A percentile compares a stretch with the other conserved stretches of the same genome.
These are phyloP conservation scores for Trichoderma sp. DNA, from an alignment of 2,329 filamentous ascomycete species.

Conservation along the genomic window DNA sequence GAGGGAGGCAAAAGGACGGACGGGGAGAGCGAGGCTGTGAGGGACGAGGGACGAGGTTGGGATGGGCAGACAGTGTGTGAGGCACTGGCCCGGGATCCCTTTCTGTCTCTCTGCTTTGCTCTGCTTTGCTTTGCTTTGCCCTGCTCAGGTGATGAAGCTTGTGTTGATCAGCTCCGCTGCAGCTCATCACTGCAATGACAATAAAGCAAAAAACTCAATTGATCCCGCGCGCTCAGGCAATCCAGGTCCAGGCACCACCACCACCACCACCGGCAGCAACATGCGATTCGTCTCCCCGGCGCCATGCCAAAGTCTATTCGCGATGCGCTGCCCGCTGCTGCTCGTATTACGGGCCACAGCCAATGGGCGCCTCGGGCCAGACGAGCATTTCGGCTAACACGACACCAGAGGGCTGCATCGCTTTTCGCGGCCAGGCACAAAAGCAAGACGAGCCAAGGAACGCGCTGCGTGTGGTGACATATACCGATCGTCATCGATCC, in stretches of 20 bases:
- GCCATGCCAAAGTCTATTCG: constrained; percentile 23
- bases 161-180: too few relatives aligned
- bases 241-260: neutral
- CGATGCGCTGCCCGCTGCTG: neutral
- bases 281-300: neutral
- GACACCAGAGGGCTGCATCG: constrained; percentile 4
- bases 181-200: too few relatives aligned
- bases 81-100: constrained; percentile 7
- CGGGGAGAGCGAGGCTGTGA: neutral
- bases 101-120: too few relatives aligned
- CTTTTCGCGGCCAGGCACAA: neutral
- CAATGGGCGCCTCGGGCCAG: neutral
- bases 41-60: constrained; percentile 11
- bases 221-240: too few relatives aligned
- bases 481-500: constrained; percentile 22
- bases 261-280: too few relatives aligned
- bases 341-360: constrained; percentile 16
- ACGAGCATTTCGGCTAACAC: constrained; percentile 17
- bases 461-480: constrained; percentile 12
- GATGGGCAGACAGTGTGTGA: constrained; percentile 26
- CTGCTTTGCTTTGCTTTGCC: too few relatives aligned
- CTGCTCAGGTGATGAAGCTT: too few relatives aligned
- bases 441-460: neutral
- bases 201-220: too few relatives aligned
- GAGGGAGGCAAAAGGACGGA: neutral